These are phyloP conservation scores for Lasiodiplodia theobromae DNA, from an alignment of 2,329 filamentous ascomycete genomes.

Conservation along the genomic window DNA sequence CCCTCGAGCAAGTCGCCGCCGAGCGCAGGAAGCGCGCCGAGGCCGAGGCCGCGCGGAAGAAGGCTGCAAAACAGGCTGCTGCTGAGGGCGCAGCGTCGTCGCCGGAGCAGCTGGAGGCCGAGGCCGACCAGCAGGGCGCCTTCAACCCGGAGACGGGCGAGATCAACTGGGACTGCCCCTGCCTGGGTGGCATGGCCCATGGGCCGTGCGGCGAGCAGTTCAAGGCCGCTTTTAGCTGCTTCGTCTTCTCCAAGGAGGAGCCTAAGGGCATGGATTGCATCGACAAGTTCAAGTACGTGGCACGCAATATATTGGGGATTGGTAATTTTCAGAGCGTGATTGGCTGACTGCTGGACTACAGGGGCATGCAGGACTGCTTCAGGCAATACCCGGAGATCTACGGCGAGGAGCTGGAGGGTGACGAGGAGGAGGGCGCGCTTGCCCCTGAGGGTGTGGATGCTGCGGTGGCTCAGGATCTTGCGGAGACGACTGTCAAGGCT, in stretches of 20 bases:
- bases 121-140: slow-evolving; percentile 85
- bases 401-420: slow-evolving; percentile 83
- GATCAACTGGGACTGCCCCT: slow-evolving; percentile 99
- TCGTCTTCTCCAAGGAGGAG: slow-evolving; percentile 93
- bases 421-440: slow-evolving; percentile 62
- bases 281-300: slow-evolving; percentile 88
- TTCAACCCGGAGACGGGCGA: slow-evolving; percentile 99
- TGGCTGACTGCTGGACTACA: slow-evolving; percentile 47
- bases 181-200: slow-evolving; percentile 94
- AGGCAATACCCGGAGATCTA: slow-evolving; percentile 91
- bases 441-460: slow-evolving; percentile 31
- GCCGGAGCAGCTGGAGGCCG: slow-evolving; percentile 72
- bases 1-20: slow-evolving; percentile 53
- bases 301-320: slow-evolving; percentile 39
- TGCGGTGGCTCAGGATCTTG: slow-evolving; percentile 17
- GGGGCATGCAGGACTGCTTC: slow-evolving; percentile 98
- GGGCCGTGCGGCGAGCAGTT: slow-evolving; percentile 97
- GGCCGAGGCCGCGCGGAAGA: slow-evolving; percentile 30
- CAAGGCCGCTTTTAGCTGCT: slow-evolving; percentile 95
- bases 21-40: slow-evolving; percentile 48
- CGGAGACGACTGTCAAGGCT: background rate
- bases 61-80: slow-evolving; percentile 29
- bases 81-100: slow-evolving; percentile 38
- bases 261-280: slow-evolving; percentile 98
- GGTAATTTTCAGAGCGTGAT: background rate